phyloP scores from a whole-genome alignment of 83 land plant genomes.

The Diphasiastrum complanatum region DNA sequence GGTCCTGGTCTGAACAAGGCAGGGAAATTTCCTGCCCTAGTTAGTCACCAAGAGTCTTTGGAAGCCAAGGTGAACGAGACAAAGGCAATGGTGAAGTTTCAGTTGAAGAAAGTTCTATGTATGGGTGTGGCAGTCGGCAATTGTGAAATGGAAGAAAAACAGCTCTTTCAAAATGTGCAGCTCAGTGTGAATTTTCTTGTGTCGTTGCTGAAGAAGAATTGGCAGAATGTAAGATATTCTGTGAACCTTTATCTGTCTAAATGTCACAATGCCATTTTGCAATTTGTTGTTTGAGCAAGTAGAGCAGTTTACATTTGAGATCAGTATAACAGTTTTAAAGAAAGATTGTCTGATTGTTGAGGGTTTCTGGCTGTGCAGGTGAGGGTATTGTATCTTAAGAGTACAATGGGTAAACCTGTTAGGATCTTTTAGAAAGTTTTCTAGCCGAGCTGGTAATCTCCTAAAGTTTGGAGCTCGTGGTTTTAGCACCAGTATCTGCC shows the following conservation, averaged over 20 bases:
- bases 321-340: too few relatives aligned
- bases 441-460: too few relatives aligned
- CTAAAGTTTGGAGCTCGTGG: too few relatives aligned
- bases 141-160: constrained; percentile 71
- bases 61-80: constrained; percentile 63
- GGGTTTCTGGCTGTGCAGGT: constrained; percentile 34
- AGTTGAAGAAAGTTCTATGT: constrained; percentile 76
- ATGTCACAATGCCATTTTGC: neutral
- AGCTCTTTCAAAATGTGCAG: constrained; percentile 69
- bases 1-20: constrained; percentile 90
- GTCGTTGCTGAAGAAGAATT: constrained; percentile 70
- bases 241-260: neutral
- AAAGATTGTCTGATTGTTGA: neutral
- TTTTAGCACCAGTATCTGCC: too few relatives aligned
- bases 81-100: constrained; percentile 68
- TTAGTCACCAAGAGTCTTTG: constrained; percentile 58
- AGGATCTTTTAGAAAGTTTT: constrained; percentile 39
- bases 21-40: constrained; percentile 72
- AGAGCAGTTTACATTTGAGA: too few relatives aligned
- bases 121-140: constrained; percentile 90
- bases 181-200: constrained; percentile 77
- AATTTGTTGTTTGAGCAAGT: too few relatives aligned
- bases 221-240: constrained; percentile 65
- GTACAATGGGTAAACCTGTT: constrained; percentile 55
- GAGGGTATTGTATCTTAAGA: constrained; percentile 60